A percentile compares a stretch with the other conserved stretches of the same genome.
These are phyloP conservation scores for Achlya hypogyna DNA, from an alignment of 352 stramenopile species.

Conservation along the genomic window DNA sequence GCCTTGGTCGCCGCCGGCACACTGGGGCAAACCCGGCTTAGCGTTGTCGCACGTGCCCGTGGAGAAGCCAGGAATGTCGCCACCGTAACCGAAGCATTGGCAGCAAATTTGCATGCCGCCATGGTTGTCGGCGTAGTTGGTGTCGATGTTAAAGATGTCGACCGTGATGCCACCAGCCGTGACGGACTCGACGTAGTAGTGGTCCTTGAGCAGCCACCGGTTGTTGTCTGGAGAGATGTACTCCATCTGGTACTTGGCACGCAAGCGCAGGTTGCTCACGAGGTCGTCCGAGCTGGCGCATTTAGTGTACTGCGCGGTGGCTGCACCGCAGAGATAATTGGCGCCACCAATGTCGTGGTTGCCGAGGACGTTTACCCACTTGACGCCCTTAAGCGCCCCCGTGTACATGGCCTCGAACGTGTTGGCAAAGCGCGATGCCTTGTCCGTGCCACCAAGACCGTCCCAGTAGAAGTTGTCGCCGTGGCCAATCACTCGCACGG, in stretches of 20 bases:
- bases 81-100: constrained; percentile 71
- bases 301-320: neutral
- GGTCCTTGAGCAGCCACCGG: constrained; percentile 11
- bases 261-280: constrained; percentile 6
- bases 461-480: constrained; percentile 22
- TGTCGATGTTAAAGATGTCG: constrained; percentile 70
- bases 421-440: neutral
- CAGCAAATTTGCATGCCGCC: constrained; percentile 59
- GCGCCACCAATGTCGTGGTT: constrained; percentile 80
- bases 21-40: constrained; percentile 37
- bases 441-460: neutral
- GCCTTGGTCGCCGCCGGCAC: constrained; percentile 36
- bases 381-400: constrained; percentile 47
- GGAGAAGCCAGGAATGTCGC: constrained; percentile 5
- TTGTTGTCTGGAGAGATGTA: constrained; percentile 7
- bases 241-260: constrained; percentile 1
- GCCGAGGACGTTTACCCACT: constrained; percentile 69
- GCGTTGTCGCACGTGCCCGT: constrained; percentile 36
- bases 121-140: constrained; percentile 35
- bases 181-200: constrained; percentile 18
- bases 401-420: constrained; percentile 16
- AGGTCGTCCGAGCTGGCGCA: constrained; percentile 6
- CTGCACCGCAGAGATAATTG: constrained; percentile 29
- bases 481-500: neutral
- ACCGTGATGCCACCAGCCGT: constrained; percentile 21